Base-by-base conservation (phyloP, 257 asterid species). In the Eucommia ulmoides region DNA sequence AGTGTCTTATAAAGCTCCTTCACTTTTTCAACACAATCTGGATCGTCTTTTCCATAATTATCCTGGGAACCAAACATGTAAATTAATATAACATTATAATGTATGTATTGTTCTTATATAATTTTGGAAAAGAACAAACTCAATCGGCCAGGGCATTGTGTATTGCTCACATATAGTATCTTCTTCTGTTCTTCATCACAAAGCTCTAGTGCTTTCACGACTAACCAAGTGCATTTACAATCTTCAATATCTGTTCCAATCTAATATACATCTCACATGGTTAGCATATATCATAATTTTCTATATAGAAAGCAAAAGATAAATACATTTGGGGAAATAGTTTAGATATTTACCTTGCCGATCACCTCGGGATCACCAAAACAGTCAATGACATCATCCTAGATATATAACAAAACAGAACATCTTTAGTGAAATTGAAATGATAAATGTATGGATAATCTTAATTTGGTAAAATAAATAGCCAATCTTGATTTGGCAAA, bases 181-280 rank as follows among this genome's bases (percentile, higher is more conserved):
- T 77, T 73, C 84, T 77, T 89, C 58, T 85, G 98, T 29, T 82
- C 96, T 56, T 76, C 88, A 22, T 67, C 76, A 57, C 92, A 85
- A 46, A 44, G 73, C 73, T 89, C 98, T 64, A 89, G 59, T 48
- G 98, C 98, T 71, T 89, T 89, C 14, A 85, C 96, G 3, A 85
- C 96, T 68, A 89, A 69, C 96, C 96, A 85, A 47, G 96, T 82
- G 54, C 98, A 89, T 76, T 85, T 89, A 70, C 78, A 89, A 61
- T 89, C 94, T 67, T 89, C 93, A 59, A 89, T 89, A 66, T 89
- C 98, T 20, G 96, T 89, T 65, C 95, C 95, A 59, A 85, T 82
- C 95, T 82, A 78, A 57, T 59, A 61, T n/a, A n/a, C n/a, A n/a
- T n/a, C n/a, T n/a, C n/a, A n/a, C n/a, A n/a, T n/a, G n/a, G n/a